Evolutionary conservation across 2,329 filamentous ascomycete genomes (phyloP), one percentile per base, ranked within the genome.

Genomic region (Graphilbum sp.): DNA sequence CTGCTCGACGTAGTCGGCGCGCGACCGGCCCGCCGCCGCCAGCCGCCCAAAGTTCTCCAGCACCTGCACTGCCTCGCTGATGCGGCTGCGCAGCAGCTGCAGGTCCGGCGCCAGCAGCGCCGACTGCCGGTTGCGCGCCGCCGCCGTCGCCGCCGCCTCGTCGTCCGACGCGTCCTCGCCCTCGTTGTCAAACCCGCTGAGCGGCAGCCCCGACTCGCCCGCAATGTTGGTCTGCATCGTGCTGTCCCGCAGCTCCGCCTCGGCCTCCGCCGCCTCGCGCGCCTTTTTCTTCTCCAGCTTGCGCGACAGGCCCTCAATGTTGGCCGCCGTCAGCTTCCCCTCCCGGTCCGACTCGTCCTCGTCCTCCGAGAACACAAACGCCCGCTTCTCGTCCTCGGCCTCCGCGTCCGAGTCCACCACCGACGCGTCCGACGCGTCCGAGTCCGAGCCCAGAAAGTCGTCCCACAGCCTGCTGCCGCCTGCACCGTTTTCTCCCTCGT

Each of bases 191-290:
- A 2, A 24, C n/a, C 23, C 15, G 8, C 9, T 23, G 21, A 25
- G 9, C n/a, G 16, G 16, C 4, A 5, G 11, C 27, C 79, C 77
- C 49, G 66, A 68, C 49, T 88, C 82, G 38, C 78, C 78, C 40
- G 75, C 75, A 52, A 98, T 94, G 62, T 98, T 98, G 38, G 88
- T 96, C 61, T 94, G 86, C 55, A 96, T 58, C 9, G 83, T 81
- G 33, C 73, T 76, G 47, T 95, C 83, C 53, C 86, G 75, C 54
- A 96, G 62, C 56, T 98, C 90, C 25, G 79, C 80, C 49, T 87
- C 75, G 19, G 84, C 85, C 44, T 87, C 83, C 19, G 77, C 85
- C 16, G 79, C 84, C 45, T 94, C 83, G 43, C 79, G 69, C 33
- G 81, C 80, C 52, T 72, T 65, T 53, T 90, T 66, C 51, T 72